phyloP scores from a whole-genome alignment of 306 rosid species.

The Prunus kanzakura region DNA sequence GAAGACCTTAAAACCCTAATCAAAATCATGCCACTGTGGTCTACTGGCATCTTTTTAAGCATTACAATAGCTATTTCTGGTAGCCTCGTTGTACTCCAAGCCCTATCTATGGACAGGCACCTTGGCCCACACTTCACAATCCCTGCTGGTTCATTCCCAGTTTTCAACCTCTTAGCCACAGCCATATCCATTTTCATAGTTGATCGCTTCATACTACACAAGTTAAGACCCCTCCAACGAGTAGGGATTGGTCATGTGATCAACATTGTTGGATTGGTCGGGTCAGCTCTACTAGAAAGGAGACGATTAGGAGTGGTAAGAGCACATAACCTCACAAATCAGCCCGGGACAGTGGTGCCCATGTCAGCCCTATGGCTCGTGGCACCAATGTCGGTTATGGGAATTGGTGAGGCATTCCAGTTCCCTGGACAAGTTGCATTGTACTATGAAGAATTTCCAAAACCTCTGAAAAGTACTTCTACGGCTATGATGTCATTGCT shows the following conservation, averaged over 20 bases:
- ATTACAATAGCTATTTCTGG: constrained; percentile 4
- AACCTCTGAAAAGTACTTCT: constrained; percentile 28
- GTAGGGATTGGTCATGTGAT: constrained; percentile 26
- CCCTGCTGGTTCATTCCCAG: constrained; percentile 20
- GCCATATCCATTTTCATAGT: constrained; percentile 22
- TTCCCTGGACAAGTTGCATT: constrained; percentile 20
- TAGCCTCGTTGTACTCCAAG: constrained; percentile 24
- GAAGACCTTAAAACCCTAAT: constrained; percentile 31
- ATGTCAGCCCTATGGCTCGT: constrained; percentile 34
- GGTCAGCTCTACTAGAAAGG: constrained; percentile 26
- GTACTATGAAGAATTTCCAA: constrained; percentile 26
- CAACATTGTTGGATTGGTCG: constrained; percentile 1
- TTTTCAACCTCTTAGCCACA: constrained; percentile 31
- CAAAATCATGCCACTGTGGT: constrained; percentile 32
- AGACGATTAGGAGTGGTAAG: constrained; percentile 11
- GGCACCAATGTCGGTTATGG: background rate
- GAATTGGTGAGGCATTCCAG: constrained; percentile 27
- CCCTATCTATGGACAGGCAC: constrained; percentile 30
- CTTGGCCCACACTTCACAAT: constrained; percentile 25
- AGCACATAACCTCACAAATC: background rate
- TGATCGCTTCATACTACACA: constrained; percentile 5
- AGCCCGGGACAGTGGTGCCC: constrained; percentile 11
- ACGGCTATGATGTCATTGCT: constrained; percentile 29
- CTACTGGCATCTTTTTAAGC: constrained; percentile 23
- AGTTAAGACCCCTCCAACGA: constrained; percentile 22